Evolutionary conservation across 2,329 filamentous ascomycete species (phyloP).

Genomic region (Plenodomus tracheiphilus): DNA sequence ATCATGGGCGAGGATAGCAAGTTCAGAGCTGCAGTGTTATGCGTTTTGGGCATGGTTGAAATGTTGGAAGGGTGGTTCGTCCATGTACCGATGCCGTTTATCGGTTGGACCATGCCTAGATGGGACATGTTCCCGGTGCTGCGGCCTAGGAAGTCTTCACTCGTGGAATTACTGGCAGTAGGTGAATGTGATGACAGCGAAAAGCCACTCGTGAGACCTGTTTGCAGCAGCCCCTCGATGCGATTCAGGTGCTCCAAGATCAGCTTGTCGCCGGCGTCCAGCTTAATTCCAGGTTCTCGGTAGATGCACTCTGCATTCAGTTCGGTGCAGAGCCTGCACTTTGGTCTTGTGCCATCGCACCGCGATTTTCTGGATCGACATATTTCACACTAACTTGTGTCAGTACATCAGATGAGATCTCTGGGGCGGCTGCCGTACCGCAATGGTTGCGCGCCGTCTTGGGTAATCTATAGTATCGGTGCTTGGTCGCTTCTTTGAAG

Average conservation of each 20-base stretch:
- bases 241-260: constrained; percentile 77
- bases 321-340: constrained; percentile 82
- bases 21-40: constrained; percentile 79
- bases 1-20: constrained; percentile 81
- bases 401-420: constrained; percentile 15
- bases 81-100: constrained; percentile 72
- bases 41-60: constrained; percentile 82
- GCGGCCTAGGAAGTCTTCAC: constrained; percentile 47
- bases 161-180: constrained; percentile 49
- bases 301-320: constrained; percentile 83
- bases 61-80: constrained; percentile 66
- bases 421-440: constrained; percentile 30
- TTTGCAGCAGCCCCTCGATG: constrained; percentile 79
- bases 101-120: constrained; percentile 45
- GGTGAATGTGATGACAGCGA: constrained; percentile 61
- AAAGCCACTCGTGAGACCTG: constrained; percentile 62
- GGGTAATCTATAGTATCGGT: constrained; percentile 50
- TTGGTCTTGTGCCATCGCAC: constrained; percentile 78
- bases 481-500: constrained; percentile 44
- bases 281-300: constrained; percentile 82
- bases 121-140: constrained; percentile 43
- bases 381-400: constrained; percentile 69
- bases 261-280: constrained; percentile 83
- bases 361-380: constrained; percentile 79
- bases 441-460: constrained; percentile 47